These are phyloP conservation scores for Rhodamnia rubescens DNA, from an alignment of 345 rosid species.

Conservation along the genomic window DNA sequence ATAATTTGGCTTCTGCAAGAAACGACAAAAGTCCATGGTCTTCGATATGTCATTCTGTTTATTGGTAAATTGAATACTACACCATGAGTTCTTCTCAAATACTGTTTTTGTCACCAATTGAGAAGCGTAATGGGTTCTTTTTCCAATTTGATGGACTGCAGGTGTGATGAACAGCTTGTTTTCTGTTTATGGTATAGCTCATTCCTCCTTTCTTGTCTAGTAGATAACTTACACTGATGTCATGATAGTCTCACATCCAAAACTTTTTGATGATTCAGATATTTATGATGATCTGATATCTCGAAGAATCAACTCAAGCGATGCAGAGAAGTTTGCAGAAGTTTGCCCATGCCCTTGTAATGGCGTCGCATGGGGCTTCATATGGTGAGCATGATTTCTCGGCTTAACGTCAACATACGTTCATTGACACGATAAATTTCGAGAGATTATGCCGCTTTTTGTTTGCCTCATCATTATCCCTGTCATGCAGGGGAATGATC, in stretches of 20 bases:
- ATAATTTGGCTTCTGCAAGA: conserved; percentile 90
- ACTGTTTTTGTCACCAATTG: neutral
- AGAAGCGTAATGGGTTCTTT: neutral
- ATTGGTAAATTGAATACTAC: conserved; percentile 44
- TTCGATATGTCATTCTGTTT: conserved; percentile 88
- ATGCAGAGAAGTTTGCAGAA: conserved; percentile 99
- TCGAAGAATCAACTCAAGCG: conserved; percentile 80
- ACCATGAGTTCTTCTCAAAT: neutral
- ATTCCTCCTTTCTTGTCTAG: neutral
- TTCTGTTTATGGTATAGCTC: conserved; percentile 72
- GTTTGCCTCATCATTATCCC: neutral
- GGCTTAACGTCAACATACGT: neutral
- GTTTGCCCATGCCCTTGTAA: conserved; percentile 87
- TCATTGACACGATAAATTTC: neutral
- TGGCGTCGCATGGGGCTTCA: conserved; percentile 93
- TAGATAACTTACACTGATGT: neutral
- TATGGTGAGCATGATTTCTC: conserved; percentile 48
- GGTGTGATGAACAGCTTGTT: conserved; percentile 98
- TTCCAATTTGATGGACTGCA: conserved; percentile 23
- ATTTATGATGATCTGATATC: conserved; percentile 93
- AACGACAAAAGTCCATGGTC: conserved; percentile 53
- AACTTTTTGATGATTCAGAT: conserved; percentile 27
- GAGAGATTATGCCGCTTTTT: neutral
- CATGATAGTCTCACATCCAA: neutral
- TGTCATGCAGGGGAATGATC: conserved; percentile 79